Evolutionary conservation across 106 monocot species (phyloP).

Genomic region (Narthecium ossifragum): DNA sequence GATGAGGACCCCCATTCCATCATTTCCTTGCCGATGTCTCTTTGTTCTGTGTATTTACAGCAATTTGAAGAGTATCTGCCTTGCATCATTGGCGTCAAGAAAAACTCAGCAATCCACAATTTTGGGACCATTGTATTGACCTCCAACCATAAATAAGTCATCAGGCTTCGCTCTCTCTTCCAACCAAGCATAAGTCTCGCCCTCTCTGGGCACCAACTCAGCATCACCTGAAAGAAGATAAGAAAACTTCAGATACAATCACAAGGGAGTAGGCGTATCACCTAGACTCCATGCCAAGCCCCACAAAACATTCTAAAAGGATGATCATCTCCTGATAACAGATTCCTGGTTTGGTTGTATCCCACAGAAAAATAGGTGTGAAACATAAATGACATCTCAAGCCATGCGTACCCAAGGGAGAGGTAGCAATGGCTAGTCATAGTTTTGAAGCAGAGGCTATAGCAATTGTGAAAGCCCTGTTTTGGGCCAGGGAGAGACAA

Average conservation of each 20-base stretch:
- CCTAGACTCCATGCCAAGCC: not conserved
- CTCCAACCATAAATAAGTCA: constrained; percentile 36
- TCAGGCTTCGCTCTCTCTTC: constrained; percentile 43
- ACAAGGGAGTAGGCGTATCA: not conserved
- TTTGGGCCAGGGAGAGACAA: too few species aligned
- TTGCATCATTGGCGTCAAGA: not conserved
- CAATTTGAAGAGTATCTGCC: not conserved
- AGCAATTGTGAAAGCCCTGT: too few species aligned
- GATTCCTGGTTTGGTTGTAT: not conserved
- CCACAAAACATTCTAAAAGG: too few species aligned
- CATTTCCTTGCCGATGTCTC: too few species aligned
- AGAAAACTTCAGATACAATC: not conserved
- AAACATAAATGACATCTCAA: not conserved
- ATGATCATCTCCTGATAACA: too few species aligned
- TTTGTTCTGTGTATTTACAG: not conserved
- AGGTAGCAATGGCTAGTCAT: too few species aligned
- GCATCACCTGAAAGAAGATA: constrained; percentile 15
- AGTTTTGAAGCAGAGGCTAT: too few species aligned
- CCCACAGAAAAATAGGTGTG: not conserved
- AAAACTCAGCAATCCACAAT: constrained; percentile 27
- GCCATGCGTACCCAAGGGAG: too few species aligned
- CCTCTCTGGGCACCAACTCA: constrained; percentile 1
- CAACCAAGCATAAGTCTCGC: constrained; percentile 35
- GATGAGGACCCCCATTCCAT: too few species aligned
- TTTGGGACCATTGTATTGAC: constrained; percentile 42